phyloP scores from a whole-genome alignment of 1,139 yeast genomes.

The Hemisphaericaspora lyxosophila region DNA sequence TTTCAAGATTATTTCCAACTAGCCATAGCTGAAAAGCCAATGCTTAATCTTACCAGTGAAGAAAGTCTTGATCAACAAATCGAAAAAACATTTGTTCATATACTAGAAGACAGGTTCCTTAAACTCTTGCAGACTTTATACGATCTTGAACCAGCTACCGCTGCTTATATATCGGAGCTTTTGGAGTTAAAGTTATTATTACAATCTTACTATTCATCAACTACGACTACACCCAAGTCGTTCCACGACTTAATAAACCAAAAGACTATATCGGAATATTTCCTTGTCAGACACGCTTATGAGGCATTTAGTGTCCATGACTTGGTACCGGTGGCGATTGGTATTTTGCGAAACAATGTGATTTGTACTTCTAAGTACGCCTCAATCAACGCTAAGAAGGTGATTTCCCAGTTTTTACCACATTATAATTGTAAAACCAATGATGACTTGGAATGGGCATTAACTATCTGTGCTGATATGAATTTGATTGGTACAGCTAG shows the following conservation, averaged over 20 bases:
- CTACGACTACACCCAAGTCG: constrained; percentile 10
- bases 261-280: constrained; percentile 57
- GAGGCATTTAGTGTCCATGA: constrained; percentile 51
- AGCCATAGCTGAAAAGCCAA: constrained; percentile 38
- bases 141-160: constrained; percentile 62
- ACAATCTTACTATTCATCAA: constrained; percentile 40
- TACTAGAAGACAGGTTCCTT: constrained; percentile 58
- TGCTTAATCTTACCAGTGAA: constrained; percentile 10
- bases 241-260: constrained; percentile 21
- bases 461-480: constrained; percentile 52
- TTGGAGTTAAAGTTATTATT: constrained; percentile 66
- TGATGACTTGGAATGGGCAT: constrained; percentile 80
- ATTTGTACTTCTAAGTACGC: constrained; percentile 25
- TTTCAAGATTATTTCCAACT: constrained; percentile 35
- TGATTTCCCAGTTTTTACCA: constrained; percentile 62
- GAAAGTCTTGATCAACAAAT: constrained; percentile 28
- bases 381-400: constrained; percentile 33
- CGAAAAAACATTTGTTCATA: constrained; percentile 63
- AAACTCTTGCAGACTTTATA: constrained; percentile 63
- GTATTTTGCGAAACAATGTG: constrained; percentile 38
- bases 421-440: constrained; percentile 57
- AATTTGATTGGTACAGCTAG: constrained; percentile 54
- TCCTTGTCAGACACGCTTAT: constrained; percentile 60
- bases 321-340: constrained; percentile 68
- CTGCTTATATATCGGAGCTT: constrained; percentile 64